Conservation (phyloP, 2,329 filamentous ascomycete species). For the Amesomyces nigricolor region DNA sequence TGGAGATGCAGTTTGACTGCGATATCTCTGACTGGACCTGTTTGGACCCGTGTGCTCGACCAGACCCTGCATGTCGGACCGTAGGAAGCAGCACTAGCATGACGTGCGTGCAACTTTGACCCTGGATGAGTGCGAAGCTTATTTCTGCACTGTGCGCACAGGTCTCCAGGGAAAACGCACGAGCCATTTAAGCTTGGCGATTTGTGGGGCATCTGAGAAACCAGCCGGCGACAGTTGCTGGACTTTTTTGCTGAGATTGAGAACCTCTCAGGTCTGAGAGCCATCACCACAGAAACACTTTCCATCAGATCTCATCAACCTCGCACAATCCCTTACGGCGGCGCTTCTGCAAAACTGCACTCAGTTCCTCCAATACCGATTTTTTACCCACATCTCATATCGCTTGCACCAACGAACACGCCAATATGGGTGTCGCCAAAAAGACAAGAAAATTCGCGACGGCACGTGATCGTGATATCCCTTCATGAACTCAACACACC, state of each 20-base stretch:
- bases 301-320: neutral
- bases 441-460: slow-evolving; percentile 83
- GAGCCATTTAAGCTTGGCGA: slow-evolving; percentile 10
- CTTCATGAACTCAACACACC: slow-evolving; percentile 14
- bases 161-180: neutral
- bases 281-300: neutral
- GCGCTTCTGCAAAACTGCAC: neutral
- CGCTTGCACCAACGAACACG: neutral
- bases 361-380: neutral
- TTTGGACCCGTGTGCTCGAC: neutral
- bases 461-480: slow-evolving; percentile 21
- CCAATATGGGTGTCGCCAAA: slow-evolving; percentile 77
- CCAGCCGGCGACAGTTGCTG: slow-evolving; percentile 10
- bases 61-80: slow-evolving; percentile 14
- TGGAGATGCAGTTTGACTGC: neutral
- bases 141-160: slow-evolving; percentile 10
- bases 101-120: slow-evolving; percentile 4
- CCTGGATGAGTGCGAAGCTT: neutral
- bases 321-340: neutral
- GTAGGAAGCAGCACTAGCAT: neutral
- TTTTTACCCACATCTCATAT: neutral
- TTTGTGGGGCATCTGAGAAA: neutral
- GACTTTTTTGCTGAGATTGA: neutral
- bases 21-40: neutral
- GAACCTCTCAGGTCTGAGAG: neutral